Percentiles rank a stretch among this genome's conserved stretches.
phyloP scores from a whole-genome alignment of 2,329 filamentous ascomycete species.

The Paecilomyces sp. region DNA sequence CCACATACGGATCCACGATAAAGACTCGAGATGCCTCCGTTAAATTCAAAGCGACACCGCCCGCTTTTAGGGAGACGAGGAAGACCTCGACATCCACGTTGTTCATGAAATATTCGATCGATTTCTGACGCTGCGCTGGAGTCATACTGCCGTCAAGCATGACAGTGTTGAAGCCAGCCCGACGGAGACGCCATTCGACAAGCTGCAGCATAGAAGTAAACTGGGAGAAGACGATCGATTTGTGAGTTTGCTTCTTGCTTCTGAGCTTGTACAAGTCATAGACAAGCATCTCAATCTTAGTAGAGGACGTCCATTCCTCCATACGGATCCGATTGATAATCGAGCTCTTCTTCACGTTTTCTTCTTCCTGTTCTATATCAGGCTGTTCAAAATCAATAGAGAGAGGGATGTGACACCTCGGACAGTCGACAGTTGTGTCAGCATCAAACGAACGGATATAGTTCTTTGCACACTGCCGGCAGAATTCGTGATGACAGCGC shows the following conservation, averaged over 20 bases:
- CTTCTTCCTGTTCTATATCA: slow-evolving; percentile 87
- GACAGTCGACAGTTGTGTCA: slow-evolving; percentile 58
- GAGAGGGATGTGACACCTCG: slow-evolving; percentile 82
- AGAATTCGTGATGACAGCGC: slow-evolving; percentile 88
- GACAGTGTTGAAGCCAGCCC: slow-evolving; percentile 95
- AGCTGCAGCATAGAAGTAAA: slow-evolving; percentile 97
- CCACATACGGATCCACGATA: slow-evolving; percentile 84
- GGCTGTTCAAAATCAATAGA: slow-evolving; percentile 91
- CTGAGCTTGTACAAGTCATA: slow-evolving; percentile 89
- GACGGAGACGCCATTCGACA: slow-evolving; percentile 91
- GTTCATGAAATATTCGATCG: slow-evolving; percentile 94
- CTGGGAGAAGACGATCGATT: slow-evolving; percentile 95
- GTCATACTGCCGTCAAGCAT: slow-evolving; percentile 99
- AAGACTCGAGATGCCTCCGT: slow-evolving; percentile 94
- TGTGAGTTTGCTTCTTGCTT: slow-evolving; percentile 86
- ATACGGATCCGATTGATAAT: slow-evolving; percentile 99
- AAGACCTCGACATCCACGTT: slow-evolving; percentile 94
- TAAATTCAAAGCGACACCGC: slow-evolving; percentile 88
- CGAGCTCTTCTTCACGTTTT: slow-evolving; percentile 81
- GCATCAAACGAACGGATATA: slow-evolving; percentile 71
- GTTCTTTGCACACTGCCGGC: slow-evolving; percentile 69
- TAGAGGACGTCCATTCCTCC: slow-evolving; percentile 97
- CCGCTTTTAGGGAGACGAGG: slow-evolving; percentile 89
- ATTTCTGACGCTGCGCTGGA: slow-evolving; percentile 82
- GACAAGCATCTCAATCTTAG: slow-evolving; percentile 93